A percentile compares a stretch with the other conserved stretches of the same genome.
phyloP scores from a whole-genome alignment of 257 asterid genomes.

The Eustoma russellianum region DNA sequence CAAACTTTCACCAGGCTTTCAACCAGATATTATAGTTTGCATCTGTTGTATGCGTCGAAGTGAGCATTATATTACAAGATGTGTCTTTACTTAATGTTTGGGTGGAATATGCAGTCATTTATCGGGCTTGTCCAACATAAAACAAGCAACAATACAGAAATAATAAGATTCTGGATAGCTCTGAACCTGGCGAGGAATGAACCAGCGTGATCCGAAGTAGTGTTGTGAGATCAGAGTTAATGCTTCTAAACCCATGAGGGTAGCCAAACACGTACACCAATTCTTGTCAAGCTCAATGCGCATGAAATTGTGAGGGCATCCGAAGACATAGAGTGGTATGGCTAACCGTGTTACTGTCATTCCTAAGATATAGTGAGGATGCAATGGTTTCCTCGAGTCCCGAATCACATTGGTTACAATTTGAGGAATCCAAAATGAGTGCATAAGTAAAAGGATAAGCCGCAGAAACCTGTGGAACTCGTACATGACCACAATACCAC shows the following conservation, averaged over 20 bases:
- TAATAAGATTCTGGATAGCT: neutral
- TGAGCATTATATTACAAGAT: neutral
- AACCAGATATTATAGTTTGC: too few relatives aligned
- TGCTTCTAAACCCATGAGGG: conserved; percentile 72
- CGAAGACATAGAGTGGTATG: conserved; percentile 74
- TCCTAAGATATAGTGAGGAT: conserved; percentile 88
- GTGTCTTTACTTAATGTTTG: too few relatives aligned
- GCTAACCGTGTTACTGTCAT: conserved; percentile 82
- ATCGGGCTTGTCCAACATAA: too few relatives aligned
- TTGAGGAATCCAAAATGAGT: conserved; percentile 97
- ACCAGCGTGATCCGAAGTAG: conserved; percentile 89
- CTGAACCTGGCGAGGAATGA: conserved; percentile 85
- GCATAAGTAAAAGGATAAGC: conserved; percentile 67
- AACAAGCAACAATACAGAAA: neutral
- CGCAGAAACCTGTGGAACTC: conserved; percentile 77
- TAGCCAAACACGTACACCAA: conserved; percentile 67
- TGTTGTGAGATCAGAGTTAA: conserved; percentile 78
- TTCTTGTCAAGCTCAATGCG: conserved; percentile 62
- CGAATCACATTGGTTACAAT: conserved; percentile 64
- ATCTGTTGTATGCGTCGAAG: too few relatives aligned
- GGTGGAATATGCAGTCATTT: too few relatives aligned
- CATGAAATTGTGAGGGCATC: conserved; percentile 95
- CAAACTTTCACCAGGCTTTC: too few relatives aligned
- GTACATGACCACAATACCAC: conserved; percentile 81
- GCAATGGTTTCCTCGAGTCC: conserved; percentile 89